A percentile compares a stretch with the other conserved stretches of the same genome.
Conservation (phyloP, 179 eudicot species). For the Beta corolliflora region DNA sequence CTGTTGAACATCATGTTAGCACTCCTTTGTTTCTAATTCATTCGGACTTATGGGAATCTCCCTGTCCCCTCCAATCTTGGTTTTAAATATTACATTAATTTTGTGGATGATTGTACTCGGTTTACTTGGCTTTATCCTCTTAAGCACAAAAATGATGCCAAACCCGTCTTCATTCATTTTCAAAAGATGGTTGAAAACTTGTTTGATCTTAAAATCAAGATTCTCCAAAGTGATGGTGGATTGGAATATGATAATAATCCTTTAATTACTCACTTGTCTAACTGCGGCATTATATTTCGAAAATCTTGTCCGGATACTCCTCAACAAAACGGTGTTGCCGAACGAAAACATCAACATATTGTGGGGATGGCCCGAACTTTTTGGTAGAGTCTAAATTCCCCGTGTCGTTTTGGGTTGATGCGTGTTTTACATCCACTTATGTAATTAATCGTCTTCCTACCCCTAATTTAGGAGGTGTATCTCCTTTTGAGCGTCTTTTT, state of each 20-base stretch:
- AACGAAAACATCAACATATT: neutral
- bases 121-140: neutral
- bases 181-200: no score
- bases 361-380: neutral
- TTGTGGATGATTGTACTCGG: conserved; percentile 6
- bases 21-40: neutral
- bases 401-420: neutral
- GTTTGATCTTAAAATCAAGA: no score
- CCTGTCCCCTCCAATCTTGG: neutral
- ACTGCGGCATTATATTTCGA: neutral
- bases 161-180: no score
- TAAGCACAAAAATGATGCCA: no score
- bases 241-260: neutral
- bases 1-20: no score
- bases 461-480: neutral
- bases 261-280: neutral
- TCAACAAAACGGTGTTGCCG: conserved; percentile 1
- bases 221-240: no score
- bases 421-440: neutral
- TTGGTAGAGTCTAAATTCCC: neutral
- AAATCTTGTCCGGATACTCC: neutral
- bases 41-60: neutral
- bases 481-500: neutral
- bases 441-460: neutral
- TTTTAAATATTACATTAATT: neutral